These are phyloP conservation scores for Sporothrix luriei DNA, from an alignment of 2,329 filamentous ascomycete genomes.

Conservation along the genomic window DNA sequence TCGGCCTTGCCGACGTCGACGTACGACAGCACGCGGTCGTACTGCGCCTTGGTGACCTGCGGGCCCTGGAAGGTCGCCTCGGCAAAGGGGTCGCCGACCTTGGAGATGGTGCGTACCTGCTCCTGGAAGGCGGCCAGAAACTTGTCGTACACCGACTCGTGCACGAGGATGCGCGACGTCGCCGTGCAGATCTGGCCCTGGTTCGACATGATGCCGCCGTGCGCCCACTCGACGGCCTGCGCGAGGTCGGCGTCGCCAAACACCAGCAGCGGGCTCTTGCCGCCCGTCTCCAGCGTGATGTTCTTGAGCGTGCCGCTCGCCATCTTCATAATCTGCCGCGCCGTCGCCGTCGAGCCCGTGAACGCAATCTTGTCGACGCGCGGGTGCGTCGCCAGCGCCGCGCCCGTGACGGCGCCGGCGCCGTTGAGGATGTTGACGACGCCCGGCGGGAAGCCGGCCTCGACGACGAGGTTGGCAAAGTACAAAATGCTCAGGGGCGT, in stretches of 20 bases:
- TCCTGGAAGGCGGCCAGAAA: constrained; percentile 62
- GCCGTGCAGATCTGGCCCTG: constrained; percentile 76
- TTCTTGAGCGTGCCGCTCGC: constrained; percentile 64
- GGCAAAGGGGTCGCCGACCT: constrained; percentile 64
- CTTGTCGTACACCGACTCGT: constrained; percentile 57
- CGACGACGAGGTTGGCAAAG: constrained; percentile 64
- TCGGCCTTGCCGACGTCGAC: constrained; percentile 59
- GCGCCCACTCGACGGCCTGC: constrained; percentile 59
- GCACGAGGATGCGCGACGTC: constrained; percentile 71
- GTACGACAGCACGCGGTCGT: constrained; percentile 64
- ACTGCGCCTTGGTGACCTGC: constrained; percentile 64
- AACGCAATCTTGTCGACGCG: constrained; percentile 74
- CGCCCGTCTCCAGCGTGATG: constrained; percentile 61
- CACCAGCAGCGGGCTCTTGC: constrained; percentile 61
- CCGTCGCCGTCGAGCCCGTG: constrained; percentile 69
- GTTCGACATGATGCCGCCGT: constrained; percentile 63
- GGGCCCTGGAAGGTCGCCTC: constrained; percentile 57
- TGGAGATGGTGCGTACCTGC: constrained; percentile 45
- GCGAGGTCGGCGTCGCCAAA: constrained; percentile 64
- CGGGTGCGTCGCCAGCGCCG: constrained; percentile 65
- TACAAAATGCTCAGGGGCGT: constrained; percentile 64
- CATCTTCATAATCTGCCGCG: constrained; percentile 67
- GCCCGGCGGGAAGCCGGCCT: constrained; percentile 74
- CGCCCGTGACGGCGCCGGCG: constrained; percentile 64
- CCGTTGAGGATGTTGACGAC: constrained; percentile 74